A percentile compares a stretch with the other conserved stretches of the same genome.
These are phyloP conservation scores for Ligustrum vulgare DNA, from an alignment of 257 asterid genomes.

Conservation along the genomic window DNA sequence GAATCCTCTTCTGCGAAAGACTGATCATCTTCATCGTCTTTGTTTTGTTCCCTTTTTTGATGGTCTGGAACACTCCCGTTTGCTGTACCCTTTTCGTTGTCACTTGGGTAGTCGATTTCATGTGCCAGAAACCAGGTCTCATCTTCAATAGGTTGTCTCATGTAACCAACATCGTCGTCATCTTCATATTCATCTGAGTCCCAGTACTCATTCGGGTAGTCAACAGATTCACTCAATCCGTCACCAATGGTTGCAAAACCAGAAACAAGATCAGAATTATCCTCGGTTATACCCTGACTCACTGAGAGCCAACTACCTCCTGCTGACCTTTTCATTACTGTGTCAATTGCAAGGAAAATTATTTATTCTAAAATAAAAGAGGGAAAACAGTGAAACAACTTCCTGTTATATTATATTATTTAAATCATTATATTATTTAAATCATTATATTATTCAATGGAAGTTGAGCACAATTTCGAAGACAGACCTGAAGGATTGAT, in stretches of 20 bases:
- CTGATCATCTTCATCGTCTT: slow-evolving; percentile 79
- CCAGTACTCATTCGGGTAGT: slow-evolving; percentile 91
- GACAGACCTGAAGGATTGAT: slow-evolving; percentile 64
- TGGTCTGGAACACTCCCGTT: slow-evolving; percentile 78
- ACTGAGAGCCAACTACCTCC: slow-evolving; percentile 87
- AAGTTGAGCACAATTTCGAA: slow-evolving; percentile 15
- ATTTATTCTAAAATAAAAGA: slow-evolving; percentile 25
- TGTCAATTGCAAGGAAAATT: slow-evolving; percentile 30
- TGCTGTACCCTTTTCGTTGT: slow-evolving; percentile 83
- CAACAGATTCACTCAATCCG: slow-evolving; percentile 52
- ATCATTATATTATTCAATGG: neutral
- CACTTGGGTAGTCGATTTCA: slow-evolving; percentile 97
- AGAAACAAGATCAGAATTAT: slow-evolving; percentile 89
- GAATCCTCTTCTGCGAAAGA: slow-evolving; percentile 92
- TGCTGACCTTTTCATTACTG: slow-evolving; percentile 62
- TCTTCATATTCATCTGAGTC: slow-evolving; percentile 98
- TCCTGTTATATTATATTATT: neutral
- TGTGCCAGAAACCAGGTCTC: slow-evolving; percentile 98
- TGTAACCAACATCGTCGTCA: slow-evolving; percentile 94
- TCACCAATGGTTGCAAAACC: slow-evolving; percentile 91
- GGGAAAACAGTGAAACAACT: neutral
- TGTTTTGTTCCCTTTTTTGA: slow-evolving; percentile 66
- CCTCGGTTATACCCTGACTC: slow-evolving; percentile 95
- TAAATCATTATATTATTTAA: neutral
- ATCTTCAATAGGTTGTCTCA: slow-evolving; percentile 97